Evolutionary conservation across 1,139 yeast species (phyloP), one percentile per base, ranked within the genome.

Genomic region (Saccharomyces hybrid): DNA sequence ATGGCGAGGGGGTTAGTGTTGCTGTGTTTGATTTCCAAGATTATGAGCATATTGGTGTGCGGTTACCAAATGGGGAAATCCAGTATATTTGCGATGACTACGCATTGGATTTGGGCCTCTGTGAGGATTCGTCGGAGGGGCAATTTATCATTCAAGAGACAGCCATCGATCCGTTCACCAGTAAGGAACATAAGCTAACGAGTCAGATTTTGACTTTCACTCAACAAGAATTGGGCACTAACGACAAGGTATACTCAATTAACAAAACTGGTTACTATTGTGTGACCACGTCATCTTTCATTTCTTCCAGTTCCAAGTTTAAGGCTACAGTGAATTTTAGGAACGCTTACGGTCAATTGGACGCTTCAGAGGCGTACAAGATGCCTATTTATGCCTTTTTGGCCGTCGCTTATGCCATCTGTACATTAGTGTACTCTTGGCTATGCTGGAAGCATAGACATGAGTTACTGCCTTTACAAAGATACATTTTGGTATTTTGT

Each of bases 351-450:
- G 98, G 98, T 52, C 80, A 86, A 58, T 75, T 91, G 57, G 81
- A 93, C 46, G 98, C 96, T 2, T 77, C 91, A 52, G 96, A 91
- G 68, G 85, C 88, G 60, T 96, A 97, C 23, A 88, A 89, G 65
- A 77, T 91, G 58, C 88, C 95, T 2, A 83, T 89, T 41, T 91
- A 88, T 68, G 97, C 96, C 1, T 81, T 86, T 16, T 77, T 89
- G 61, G 87, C 97, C 1, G 75, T 90, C 50, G 82, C 87, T 51
- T 91, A 91, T 67, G 86, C 86, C 13, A 84, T 88, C 48, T 82
- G 88, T 9, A 77, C 89, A 63, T 83, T 87, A 13, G 76, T 86
- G 56, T 91, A 89, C 76, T 84, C 88, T 44, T 89, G 88, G 73
- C 88, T 86, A 60, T 87, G 88, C 66, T 83, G 82, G 74, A 86